These are phyloP conservation scores for Eutrema japonicum DNA, from an alignment of 345 rosid genomes.

Conservation along the genomic window DNA sequence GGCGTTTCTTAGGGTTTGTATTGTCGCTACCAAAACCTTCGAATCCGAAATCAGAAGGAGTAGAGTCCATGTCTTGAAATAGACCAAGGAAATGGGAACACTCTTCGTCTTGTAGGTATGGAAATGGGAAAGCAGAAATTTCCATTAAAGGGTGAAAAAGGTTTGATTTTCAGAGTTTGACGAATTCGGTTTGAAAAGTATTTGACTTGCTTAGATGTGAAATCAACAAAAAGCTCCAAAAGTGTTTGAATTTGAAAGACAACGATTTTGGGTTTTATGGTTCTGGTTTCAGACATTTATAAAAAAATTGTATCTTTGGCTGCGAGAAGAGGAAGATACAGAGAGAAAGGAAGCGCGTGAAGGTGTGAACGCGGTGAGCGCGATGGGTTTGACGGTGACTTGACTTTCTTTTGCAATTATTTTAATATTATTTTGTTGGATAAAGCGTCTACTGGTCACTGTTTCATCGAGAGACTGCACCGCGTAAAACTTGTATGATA, in stretches of 20 bases:
- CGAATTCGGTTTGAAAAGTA: constrained; percentile 42
- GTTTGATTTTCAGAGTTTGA: constrained; percentile 28
- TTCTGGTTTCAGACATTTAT: constrained; percentile 42
- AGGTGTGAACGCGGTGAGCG: constrained; percentile 56
- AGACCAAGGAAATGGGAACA: constrained; percentile 43
- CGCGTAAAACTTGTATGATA: constrained; percentile 44
- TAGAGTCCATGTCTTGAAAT: constrained; percentile 47
- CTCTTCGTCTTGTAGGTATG: constrained; percentile 59
- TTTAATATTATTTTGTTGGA: constrained; percentile 8
- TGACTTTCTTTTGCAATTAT: constrained; percentile 47
- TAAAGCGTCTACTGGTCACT: constrained; percentile 39
- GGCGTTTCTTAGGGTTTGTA: constrained; percentile 47
- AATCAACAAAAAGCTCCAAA: constrained; percentile 37
- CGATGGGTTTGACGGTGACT: constrained; percentile 57
- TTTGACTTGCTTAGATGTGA: constrained; percentile 47
- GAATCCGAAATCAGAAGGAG: constrained; percentile 48
- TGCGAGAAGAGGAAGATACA: neutral
- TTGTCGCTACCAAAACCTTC: constrained; percentile 41
- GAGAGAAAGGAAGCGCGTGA: constrained; percentile 57
- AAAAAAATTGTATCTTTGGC: constrained; percentile 34
- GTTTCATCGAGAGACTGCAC: constrained; percentile 41
- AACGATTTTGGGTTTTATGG: constrained; percentile 9
- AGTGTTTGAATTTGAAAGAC: constrained; percentile 38
- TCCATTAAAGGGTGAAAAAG: constrained; percentile 47
- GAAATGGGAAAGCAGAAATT: constrained; percentile 65